Evolutionary conservation across 768 basidiomycete genomes (phyloP).

Genomic region (Polyporus arcularius): DNA sequence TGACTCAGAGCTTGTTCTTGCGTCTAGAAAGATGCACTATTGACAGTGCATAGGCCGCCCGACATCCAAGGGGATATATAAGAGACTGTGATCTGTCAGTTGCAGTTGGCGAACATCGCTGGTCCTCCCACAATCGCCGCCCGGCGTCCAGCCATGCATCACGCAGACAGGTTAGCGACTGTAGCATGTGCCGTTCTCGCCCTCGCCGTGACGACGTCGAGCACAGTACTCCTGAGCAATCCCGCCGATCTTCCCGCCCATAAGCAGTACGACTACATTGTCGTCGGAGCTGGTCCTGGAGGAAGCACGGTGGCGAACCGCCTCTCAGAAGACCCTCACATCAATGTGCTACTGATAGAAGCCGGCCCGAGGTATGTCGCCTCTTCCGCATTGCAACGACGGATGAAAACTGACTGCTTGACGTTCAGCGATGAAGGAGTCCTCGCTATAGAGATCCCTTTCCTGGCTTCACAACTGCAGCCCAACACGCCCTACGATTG

Average conservation of each 20-base stretch:
- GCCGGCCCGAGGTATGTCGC: constrained; percentile 18
- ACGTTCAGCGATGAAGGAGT: constrained; percentile 17
- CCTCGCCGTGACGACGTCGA: not conserved
- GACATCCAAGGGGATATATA: too few species aligned
- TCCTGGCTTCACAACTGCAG: constrained; percentile 13
- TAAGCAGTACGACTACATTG: constrained; percentile 40
- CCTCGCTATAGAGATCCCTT: constrained; percentile 19
- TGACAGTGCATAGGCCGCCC: too few species aligned
- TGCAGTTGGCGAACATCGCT: too few species aligned
- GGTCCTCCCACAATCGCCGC: too few species aligned
- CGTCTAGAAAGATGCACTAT: too few species aligned
- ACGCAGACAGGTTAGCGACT: not conserved
- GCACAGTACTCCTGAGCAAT: constrained; percentile 8
- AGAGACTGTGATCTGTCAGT: too few species aligned
- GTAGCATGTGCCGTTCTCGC: not conserved
- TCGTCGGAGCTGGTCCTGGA: constrained; percentile 39
- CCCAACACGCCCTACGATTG: constrained; percentile 26
- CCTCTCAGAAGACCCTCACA: constrained; percentile 39
- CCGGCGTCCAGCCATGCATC: too few species aligned
- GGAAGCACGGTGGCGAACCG: constrained; percentile 41
- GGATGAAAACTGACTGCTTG: not conserved
- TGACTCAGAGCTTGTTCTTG: too few species aligned
- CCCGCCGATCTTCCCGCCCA: constrained; percentile 6
- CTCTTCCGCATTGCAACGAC: not conserved
- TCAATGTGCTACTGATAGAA: constrained; percentile 37